Base-by-base conservation (phyloP, 108 stramenopile species). In the Cylindrotheca fusiformis region DNA sequence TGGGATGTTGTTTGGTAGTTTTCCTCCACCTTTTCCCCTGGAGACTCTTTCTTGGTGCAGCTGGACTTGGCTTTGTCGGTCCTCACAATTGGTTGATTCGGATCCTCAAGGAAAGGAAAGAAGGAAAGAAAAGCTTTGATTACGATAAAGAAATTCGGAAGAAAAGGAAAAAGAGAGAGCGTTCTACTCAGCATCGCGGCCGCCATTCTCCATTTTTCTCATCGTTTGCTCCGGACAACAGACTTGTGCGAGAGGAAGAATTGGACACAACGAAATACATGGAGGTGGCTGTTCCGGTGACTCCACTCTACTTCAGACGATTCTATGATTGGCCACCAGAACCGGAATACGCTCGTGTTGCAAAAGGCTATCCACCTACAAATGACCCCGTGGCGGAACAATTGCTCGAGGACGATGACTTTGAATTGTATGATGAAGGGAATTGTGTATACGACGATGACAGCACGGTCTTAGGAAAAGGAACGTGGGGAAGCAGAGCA, bases 271-370 rank as follows among this genome's bases (percentile, higher is more conserved):
- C 61, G 24, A 18, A 62, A 14, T 29, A 48, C 48, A 62, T 77
- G 32, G 68, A 75, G 3, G 78, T 78, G 1, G 67, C 75, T 0
- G 75, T 83, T 26, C 82, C 82, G n/a, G 55, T 64, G 24, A 75
- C 78, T 12, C 82, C 75, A 44, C 55, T 83, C 2, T n/a, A 6
- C 8, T 73, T 66, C 12, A 33, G 73, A 3, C 75, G 82, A 26
- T 79, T 79, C 36, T 83, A 74, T 58, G 82, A 83, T 55, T 83
- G 82, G 82, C 82, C 82, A 46, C 82, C 82, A 26, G 78, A 82
- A 65, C 70, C 81, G 25, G 47, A 63, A 23, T 71, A 60, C 26
- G 48, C 70, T 17, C 30, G 50, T 14, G 62, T 71, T 5, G n/a
- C 22, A 14, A 22, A 8, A 44, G 36, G 58, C n/a, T 3, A 4